Conservation (phyloP, 2,329 filamentous ascomycete genomes). For the Claviceps fusiformis region DNA sequence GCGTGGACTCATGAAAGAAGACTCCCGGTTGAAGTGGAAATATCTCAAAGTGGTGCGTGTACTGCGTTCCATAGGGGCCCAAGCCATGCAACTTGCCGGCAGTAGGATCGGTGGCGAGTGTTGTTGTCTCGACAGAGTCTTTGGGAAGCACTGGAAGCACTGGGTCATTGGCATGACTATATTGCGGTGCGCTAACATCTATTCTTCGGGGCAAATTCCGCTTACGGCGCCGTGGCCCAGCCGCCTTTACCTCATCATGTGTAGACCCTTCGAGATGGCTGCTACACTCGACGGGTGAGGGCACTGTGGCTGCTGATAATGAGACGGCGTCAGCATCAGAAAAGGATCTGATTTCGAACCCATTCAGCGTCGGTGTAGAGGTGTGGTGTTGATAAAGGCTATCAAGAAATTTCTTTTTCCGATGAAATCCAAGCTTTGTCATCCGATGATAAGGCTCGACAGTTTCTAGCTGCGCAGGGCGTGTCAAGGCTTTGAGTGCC, state of each 20-base stretch:
- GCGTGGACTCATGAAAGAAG: constrained; percentile 46
- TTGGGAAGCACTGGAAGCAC: constrained; percentile 19
- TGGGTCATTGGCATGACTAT: constrained; percentile 39
- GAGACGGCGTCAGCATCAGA: not conserved
- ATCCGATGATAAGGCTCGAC: constrained; percentile 22
- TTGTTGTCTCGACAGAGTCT: constrained; percentile 5
- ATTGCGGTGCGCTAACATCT: constrained; percentile 38
- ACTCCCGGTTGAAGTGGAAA: constrained; percentile 42
- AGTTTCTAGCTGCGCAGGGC: constrained; percentile 45
- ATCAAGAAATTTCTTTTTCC: constrained; percentile 41
- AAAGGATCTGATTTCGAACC: not conserved
- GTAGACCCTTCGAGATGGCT: not conserved
- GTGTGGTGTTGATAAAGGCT: constrained; percentile 32
- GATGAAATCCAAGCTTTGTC: constrained; percentile 28
- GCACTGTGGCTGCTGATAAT: not conserved
- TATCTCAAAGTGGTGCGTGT: constrained; percentile 48
- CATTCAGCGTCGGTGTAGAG: not conserved
- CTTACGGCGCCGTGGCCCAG: constrained; percentile 28
- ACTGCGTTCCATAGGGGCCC: constrained; percentile 46
- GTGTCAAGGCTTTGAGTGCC: not conserved
- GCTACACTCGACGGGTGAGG: not conserved
- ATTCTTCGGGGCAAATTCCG: constrained; percentile 27
- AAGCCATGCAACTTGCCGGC: constrained; percentile 33
- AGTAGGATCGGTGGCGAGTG: constrained; percentile 8
- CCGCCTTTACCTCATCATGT: no score